A percentile compares a stretch with the other conserved stretches of the same genome.
Conservation (phyloP, 371 early-diverging fungal species). For the Mortierella polycephala region DNA sequence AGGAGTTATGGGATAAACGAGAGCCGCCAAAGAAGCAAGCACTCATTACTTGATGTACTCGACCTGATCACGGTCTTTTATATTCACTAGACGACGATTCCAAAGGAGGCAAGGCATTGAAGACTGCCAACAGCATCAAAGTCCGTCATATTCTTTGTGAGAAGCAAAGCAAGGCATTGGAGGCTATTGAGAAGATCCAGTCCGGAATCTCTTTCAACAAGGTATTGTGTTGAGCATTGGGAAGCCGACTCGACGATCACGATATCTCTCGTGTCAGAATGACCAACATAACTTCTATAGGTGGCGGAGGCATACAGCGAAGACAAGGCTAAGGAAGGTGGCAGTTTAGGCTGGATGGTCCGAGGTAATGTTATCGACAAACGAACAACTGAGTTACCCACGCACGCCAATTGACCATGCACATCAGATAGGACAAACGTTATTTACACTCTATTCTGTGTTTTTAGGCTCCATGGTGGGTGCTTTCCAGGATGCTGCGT, state of each 20-base stretch:
- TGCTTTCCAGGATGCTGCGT: conserved; percentile 92
- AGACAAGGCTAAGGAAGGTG: conserved; percentile 86
- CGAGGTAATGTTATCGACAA: too few species aligned
- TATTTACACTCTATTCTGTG: too few species aligned
- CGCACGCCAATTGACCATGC: too few species aligned
- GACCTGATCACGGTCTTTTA: not conserved
- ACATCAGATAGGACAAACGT: too few species aligned
- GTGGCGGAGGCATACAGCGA: conserved; percentile 89
- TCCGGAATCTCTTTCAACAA: conserved; percentile 58
- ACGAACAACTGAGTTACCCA: too few species aligned
- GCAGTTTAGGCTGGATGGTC: conserved; percentile 85
- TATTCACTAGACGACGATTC: conserved; percentile 53
- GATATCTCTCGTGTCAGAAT: too few species aligned
- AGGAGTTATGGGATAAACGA: not conserved
- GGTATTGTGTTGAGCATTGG: conserved; percentile 21
- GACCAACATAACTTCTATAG: conserved; percentile 42
- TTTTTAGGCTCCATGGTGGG: conserved; percentile 84
- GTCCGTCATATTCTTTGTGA: conserved; percentile 90
- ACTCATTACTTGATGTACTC: not conserved
- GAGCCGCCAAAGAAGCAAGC: not conserved
- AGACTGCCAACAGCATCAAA: conserved; percentile 80
- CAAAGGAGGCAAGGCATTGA: conserved; percentile 71
- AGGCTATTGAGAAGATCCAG: conserved; percentile 55
- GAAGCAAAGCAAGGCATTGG: conserved; percentile 73
- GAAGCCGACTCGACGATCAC: too few species aligned